Evolutionary conservation across 2,329 filamentous ascomycete species (phyloP).

Genomic region (Thelonectria blattea): DNA sequence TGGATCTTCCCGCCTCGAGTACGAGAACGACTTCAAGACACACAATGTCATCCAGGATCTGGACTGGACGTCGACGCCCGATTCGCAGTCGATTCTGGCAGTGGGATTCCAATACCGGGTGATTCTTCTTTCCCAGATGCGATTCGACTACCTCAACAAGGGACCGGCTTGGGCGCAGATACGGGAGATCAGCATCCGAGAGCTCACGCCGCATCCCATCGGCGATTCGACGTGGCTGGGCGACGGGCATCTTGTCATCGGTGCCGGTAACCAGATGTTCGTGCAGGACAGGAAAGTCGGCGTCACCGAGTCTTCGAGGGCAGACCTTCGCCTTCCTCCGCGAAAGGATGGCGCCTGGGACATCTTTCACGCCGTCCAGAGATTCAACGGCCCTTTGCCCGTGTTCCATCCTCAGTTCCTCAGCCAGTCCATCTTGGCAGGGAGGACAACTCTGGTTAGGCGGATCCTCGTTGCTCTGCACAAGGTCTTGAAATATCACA

Average conservation of each 20-base stretch:
- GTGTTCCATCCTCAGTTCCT: constrained; percentile 93
- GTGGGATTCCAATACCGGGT: constrained; percentile 92
- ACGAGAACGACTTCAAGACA: constrained; percentile 74
- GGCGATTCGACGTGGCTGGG: constrained; percentile 92
- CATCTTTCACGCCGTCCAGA: constrained; percentile 80
- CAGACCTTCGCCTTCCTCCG: constrained; percentile 55
- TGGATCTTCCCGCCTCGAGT: constrained; percentile 80
- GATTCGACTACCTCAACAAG: constrained; percentile 89
- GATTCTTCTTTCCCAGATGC: constrained; percentile 81
- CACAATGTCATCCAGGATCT: constrained; percentile 82
- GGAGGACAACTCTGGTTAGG: constrained; percentile 75
- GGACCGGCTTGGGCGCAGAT: constrained; percentile 90
- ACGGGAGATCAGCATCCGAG: constrained; percentile 79
- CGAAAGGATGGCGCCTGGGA: constrained; percentile 63
- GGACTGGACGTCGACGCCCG: constrained; percentile 92
- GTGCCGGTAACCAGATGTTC: constrained; percentile 90
- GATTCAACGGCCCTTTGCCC: constrained; percentile 85
- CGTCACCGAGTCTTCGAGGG: constrained; percentile 64
- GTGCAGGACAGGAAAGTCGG: constrained; percentile 80
- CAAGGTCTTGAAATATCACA: constrained; percentile 80
- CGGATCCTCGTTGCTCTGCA: constrained; percentile 75
- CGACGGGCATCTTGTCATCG: constrained; percentile 84
- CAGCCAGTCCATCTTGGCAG: constrained; percentile 82
- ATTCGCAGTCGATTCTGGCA: constrained; percentile 85
- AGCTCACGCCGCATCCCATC: constrained; percentile 86